Evolutionary conservation across 202 grass and related monocot genomes (phyloP).

Genomic region (Schoenoplectus tabernaemontani): DNA sequence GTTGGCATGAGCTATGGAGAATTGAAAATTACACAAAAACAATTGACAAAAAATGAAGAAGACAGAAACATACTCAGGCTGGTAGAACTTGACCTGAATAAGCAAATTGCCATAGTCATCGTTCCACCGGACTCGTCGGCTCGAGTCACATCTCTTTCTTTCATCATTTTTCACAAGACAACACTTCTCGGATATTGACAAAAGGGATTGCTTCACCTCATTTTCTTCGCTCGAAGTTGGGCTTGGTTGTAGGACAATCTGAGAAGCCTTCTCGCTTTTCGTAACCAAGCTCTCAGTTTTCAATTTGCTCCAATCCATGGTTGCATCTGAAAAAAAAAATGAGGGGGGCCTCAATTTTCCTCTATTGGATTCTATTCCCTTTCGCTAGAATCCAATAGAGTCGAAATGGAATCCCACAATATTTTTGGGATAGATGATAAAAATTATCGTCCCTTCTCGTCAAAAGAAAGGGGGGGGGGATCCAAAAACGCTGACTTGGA

Average conservation of each 20-base stretch:
- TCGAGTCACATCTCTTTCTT: neutral
- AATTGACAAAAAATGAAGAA: neutral
- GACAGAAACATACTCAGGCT: slow-evolving; percentile 13
- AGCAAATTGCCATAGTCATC: slow-evolving; percentile 17
- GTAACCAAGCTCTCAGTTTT: neutral
- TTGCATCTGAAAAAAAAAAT: neutral
- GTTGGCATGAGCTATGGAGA: neutral
- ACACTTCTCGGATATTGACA: neutral
- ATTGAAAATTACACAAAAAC: neutral
- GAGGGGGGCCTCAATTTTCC: neutral
- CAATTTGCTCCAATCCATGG: slow-evolving; percentile 17
- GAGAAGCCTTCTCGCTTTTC: neutral
- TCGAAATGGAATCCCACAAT: neutral
- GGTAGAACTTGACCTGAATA: slow-evolving; percentile 16
- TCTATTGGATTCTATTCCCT: slow-evolving; percentile 20
- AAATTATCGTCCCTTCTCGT: slow-evolving; percentile 1
- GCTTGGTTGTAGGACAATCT: neutral
- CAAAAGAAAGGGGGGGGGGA: neutral
- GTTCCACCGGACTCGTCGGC: slow-evolving; percentile 15
- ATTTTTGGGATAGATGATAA: neutral
- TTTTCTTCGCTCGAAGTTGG: neutral
- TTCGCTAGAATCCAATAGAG: slow-evolving; percentile 16
- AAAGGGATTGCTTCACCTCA: slow-evolving; percentile 20
- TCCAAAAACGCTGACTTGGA: neutral
- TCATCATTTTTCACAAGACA: slow-evolving; percentile 3